phyloP scores from a whole-genome alignment of 306 rosid genomes.

The Trifolium pratense region DNA sequence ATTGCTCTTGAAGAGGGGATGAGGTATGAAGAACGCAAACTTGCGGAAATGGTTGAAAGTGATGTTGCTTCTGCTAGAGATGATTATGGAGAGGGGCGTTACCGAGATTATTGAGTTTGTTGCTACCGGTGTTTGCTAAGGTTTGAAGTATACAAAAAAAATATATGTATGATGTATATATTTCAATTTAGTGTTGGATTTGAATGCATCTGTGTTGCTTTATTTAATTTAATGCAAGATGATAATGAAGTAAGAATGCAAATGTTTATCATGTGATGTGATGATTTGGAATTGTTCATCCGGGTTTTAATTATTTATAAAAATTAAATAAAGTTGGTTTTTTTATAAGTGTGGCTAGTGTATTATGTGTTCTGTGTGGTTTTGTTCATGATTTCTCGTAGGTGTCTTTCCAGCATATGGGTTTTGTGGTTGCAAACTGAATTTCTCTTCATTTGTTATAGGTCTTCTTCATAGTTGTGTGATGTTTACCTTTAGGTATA shows the following conservation, averaged over 20 bases:
- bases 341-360: neutral
- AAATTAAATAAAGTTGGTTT: slow-evolving; percentile 41
- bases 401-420: neutral
- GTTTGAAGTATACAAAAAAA: slow-evolving; percentile 36
- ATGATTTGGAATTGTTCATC: slow-evolving; percentile 36
- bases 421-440: too few species aligned
- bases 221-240: slow-evolving; percentile 24
- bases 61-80: slow-evolving; percentile 54
- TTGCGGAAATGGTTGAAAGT: slow-evolving; percentile 64
- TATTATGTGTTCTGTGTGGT: neutral
- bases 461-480: neutral
- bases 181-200: slow-evolving; percentile 37
- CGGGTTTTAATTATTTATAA: slow-evolving; percentile 14
- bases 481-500: slow-evolving; percentile 7
- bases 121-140: slow-evolving; percentile 5
- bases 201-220: slow-evolving; percentile 31
- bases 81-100: slow-evolving; percentile 51
- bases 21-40: slow-evolving; percentile 69
- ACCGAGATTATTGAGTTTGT: slow-evolving; percentile 45
- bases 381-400: slow-evolving; percentile 3
- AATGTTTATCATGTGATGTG: slow-evolving; percentile 32
- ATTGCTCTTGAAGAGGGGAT: slow-evolving; percentile 74
- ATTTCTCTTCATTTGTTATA: neutral
- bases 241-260: slow-evolving; percentile 21
- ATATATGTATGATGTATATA: slow-evolving; percentile 35